These are phyloP conservation scores for Chlorella variabilis DNA, from an alignment of 163 green algal genomes.

Conservation along the genomic window DNA sequence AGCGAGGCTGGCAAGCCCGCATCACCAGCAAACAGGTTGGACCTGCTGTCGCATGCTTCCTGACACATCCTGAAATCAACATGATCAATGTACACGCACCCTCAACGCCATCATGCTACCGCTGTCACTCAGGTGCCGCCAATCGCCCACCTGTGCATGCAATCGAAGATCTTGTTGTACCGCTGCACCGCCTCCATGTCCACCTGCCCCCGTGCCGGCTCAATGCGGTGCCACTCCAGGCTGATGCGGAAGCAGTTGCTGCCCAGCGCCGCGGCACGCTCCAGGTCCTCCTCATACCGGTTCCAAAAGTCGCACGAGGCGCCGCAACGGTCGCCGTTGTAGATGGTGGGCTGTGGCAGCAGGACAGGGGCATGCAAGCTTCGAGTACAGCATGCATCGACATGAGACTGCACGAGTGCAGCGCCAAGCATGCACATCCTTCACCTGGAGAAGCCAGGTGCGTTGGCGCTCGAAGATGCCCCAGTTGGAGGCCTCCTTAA, in stretches of 20 bases:
- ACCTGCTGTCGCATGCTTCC: too few species aligned
- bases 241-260: conserved; percentile 84
- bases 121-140: too few species aligned
- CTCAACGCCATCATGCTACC: too few species aligned
- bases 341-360: conserved; percentile 30
- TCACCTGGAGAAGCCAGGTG: conserved; percentile 9
- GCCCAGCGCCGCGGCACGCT: conserved; percentile 60
- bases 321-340: conserved; percentile 26
- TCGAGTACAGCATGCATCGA: too few species aligned
- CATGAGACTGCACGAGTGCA: too few species aligned
- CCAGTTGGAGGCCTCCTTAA: conserved; percentile 48
- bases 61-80: too few species aligned
- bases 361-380: too few species aligned
- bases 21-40: too few species aligned
- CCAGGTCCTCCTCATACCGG: conserved; percentile 73
- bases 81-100: too few species aligned
- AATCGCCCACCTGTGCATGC: conserved; percentile 38
- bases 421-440: too few species aligned
- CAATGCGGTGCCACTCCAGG: conserved; percentile 85
- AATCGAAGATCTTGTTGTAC: conserved; percentile 67
- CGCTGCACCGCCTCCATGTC: conserved; percentile 69
- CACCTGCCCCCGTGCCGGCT: conserved; percentile 67
- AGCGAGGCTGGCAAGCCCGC: too few species aligned
- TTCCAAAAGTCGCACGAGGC: conserved; percentile 68
- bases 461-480: conserved; percentile 34